These are phyloP conservation scores for Hortiboletus flavorubellus DNA, from an alignment of 768 basidiomycete genomes.

Conservation along the genomic window DNA sequence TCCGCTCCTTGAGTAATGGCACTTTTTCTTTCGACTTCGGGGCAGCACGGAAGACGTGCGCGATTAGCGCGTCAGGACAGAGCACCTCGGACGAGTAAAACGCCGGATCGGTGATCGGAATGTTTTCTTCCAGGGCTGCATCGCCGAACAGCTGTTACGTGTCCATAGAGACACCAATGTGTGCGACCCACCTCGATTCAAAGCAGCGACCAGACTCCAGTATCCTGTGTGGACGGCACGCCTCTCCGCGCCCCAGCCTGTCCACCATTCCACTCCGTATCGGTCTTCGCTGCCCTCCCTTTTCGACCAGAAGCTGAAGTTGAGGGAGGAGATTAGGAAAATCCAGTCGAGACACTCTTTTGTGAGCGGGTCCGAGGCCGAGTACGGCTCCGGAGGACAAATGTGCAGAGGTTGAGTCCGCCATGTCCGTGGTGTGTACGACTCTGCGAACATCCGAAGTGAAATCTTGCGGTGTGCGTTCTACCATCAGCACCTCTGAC, in stretches of 20 bases:
- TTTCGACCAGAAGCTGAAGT: conserved; percentile 90
- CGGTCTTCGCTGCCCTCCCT: conserved; percentile 53
- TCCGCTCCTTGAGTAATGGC: conserved; percentile 68
- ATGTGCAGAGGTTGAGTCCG: conserved; percentile 65
- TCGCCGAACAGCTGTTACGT: not conserved
- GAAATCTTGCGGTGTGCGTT: conserved; percentile 50
- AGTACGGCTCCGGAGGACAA: conserved; percentile 63
- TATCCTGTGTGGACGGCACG: conserved; percentile 72
- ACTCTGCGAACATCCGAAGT: conserved; percentile 51
- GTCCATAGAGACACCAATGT: not conserved
- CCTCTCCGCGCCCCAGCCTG: conserved; percentile 57
- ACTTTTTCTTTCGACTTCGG: conserved; percentile 57
- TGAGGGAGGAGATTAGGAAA: conserved; percentile 81
- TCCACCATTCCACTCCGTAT: conserved; percentile 77
- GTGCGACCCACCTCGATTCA: conserved; percentile 64
- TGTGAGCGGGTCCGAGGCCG: conserved; percentile 49
- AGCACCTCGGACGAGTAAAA: conserved; percentile 71
- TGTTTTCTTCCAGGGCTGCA: conserved; percentile 68
- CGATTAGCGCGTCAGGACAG: conserved; percentile 70
- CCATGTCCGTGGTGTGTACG: conserved; percentile 81
- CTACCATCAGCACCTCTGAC: conserved; percentile 4
- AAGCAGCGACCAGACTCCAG: conserved; percentile 79
- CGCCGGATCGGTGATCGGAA: conserved; percentile 73
- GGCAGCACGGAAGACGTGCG: conserved; percentile 64
- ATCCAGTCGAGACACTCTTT: conserved; percentile 75